Base-by-base conservation (phyloP, 768 basidiomycete species). In the Tulasnella sp. region DNA sequence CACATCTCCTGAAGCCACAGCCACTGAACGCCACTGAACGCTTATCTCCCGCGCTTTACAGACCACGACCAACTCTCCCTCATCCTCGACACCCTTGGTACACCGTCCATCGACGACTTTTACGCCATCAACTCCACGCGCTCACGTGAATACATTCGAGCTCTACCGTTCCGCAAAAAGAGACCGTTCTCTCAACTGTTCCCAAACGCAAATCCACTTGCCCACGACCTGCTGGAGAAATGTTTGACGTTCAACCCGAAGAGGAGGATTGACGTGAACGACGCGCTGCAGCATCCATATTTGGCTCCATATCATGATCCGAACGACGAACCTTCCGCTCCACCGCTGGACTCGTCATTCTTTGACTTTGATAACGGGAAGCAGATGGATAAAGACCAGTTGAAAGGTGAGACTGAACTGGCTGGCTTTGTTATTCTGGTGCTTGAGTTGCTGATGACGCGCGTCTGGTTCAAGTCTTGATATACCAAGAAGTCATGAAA, bases 71-170 rank as follows among this genome's bases (percentile, higher is more conserved):
- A 99, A 82, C 89, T 99, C 58, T 93, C 93, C 1, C 90, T 98
- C 79, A 99, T 99, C 84, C 90, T 99, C 83, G 97, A 99, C 83
- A 94, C 98, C 40, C 91, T 99, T 71, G 98, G 98, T 34, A 99
- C 98, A 42, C 98, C 98, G 2, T 95, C 96, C 2, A 88, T 99
- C 78, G 98, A 99, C 82, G 98, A 99, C 84, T 99, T 98, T 86
- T 96, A 98, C 86, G 95, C 95, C 52, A 99, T 99, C 84, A 96
- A 94, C 21, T 95, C 95, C 14, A 90, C 92, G 24, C 88, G 97
- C 77, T 97, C 96, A 74, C 92, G 96, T 71, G 97, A 99, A 84
- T 99, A 99, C 85, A 94, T 99, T 81, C 93, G 97, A 27, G 94
- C 95, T 0, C 86, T 99, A 82, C 97, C 97, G 1, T 98, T 99